These are phyloP conservation scores for Cladosporium sp. DNA, from an alignment of 2,329 filamentous ascomycete genomes.

Conservation along the genomic window DNA sequence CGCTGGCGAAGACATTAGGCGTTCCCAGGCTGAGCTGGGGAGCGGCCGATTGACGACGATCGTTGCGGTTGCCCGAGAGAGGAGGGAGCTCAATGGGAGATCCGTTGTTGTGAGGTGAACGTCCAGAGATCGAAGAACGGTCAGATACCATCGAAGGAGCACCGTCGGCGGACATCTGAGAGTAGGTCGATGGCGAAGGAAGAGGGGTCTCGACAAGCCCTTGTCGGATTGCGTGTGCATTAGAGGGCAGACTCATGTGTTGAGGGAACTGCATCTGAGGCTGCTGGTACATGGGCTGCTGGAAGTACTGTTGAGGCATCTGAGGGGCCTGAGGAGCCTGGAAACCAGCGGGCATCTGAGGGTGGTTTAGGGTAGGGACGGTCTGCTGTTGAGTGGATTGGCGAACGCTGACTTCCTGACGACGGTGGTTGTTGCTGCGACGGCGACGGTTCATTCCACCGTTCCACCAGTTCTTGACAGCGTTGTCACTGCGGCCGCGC, in stretches of 20 bases:
- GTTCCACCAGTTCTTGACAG: conserved; percentile 98
- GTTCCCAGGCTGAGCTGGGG: conserved; percentile 36
- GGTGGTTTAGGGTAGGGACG: conserved; percentile 6
- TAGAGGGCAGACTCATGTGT: conserved; percentile 30
- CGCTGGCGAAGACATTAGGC: conserved; percentile 27
- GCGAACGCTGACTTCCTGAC: conserved; percentile 30
- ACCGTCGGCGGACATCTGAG: conserved; percentile 59
- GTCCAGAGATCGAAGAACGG: conserved; percentile 41
- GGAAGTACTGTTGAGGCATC: conserved; percentile 15
- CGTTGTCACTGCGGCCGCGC: conserved; percentile 84
- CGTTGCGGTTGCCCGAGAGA: conserved; percentile 27
- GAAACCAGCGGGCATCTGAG: conserved; percentile 8
- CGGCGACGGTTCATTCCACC: conserved; percentile 79
- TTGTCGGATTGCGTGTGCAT: conserved; percentile 25
- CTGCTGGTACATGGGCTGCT: conserved; percentile 18
- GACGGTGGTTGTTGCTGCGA: conserved; percentile 37
- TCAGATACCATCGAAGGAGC: conserved; percentile 71
- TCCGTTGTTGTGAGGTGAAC: conserved; percentile 41
- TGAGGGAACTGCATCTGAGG: conserved; percentile 23
- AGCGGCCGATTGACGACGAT: conserved; percentile 27
- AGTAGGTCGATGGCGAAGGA: conserved; percentile 60
- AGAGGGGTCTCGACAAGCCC: conserved; percentile 52
- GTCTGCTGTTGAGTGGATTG: conserved; percentile 21
- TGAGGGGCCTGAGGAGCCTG: conserved; percentile 3
- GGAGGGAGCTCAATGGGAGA: conserved; percentile 44